phyloP scores from a whole-genome alignment of 768 basidiomycete species.

The Obba rivulosa region DNA sequence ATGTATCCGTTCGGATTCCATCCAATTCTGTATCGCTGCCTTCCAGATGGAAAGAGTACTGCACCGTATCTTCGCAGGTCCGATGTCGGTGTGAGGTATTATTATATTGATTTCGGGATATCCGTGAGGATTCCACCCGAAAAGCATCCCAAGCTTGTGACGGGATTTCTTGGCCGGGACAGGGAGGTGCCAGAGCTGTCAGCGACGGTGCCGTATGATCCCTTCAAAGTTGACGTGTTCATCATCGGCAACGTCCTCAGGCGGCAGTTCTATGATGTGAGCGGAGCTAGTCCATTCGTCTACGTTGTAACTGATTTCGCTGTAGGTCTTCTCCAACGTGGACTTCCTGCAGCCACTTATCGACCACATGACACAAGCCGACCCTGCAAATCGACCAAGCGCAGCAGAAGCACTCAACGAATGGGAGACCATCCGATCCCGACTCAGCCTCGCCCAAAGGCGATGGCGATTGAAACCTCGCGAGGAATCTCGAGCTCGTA shows the following conservation, averaged over 20 bases:
- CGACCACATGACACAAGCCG: conserved; percentile 7
- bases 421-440: background rate
- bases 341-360: conserved; percentile 11
- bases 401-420: conserved; percentile 2
- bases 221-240: conserved; percentile 21
- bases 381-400: conserved; percentile 4
- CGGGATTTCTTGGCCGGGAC: conserved; percentile 12
- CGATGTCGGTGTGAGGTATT: conserved; percentile 8
- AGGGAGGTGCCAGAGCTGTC: conserved; percentile 16
- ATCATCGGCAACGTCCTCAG: conserved; percentile 16
- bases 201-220: conserved; percentile 14
- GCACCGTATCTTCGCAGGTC: background rate
- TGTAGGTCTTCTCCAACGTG: conserved; percentile 3
- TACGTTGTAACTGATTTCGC: too few relatives aligned
- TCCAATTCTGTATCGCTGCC: conserved; percentile 2
- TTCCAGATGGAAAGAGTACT: background rate
- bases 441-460: background rate
- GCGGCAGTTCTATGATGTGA: conserved; percentile 4
- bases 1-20: conserved; percentile 19
- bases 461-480: conserved; percentile 2
- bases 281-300: conserved; percentile 7
- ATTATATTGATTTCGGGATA: conserved; percentile 18
- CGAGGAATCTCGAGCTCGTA: too few relatives aligned
- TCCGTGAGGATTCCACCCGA: conserved; percentile 13
- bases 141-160: conserved; percentile 1